Percentiles rank a stretch among this genome's conserved stretches.
phyloP scores from a whole-genome alignment of 768 basidiomycete species.

The Lanmaoa rubissima region DNA sequence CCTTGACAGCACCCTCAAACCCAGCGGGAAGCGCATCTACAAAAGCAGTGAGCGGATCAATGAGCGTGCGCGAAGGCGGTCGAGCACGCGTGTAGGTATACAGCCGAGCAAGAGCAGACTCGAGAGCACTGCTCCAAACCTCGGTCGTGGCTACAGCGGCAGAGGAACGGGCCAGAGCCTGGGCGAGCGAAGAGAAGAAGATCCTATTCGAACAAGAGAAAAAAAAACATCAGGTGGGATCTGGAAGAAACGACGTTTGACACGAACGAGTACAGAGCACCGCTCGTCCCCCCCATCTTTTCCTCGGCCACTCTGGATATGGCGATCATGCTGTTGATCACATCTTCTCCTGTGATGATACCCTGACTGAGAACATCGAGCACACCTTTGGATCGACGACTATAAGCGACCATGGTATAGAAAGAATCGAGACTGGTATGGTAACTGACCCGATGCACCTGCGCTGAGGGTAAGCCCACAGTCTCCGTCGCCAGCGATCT shows the following conservation, averaged over 20 bases:
- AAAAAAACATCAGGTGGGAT: background rate
- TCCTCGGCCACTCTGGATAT: conserved; percentile 79
- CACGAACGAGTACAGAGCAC: conserved; percentile 85
- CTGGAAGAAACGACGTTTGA: background rate
- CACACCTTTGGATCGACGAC: conserved; percentile 43
- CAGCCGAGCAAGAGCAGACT: conserved; percentile 55
- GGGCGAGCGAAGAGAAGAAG: conserved; percentile 86
- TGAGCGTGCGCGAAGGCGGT: conserved; percentile 84
- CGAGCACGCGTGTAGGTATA: conserved; percentile 88
- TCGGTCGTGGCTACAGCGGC: conserved; percentile 36
- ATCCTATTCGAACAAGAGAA: conserved; percentile 50
- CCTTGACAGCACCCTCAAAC: conserved; percentile 52
- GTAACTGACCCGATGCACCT: conserved; percentile 64
- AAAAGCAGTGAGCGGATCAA: conserved; percentile 89
- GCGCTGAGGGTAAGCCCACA: conserved; percentile 67
- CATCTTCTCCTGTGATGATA: conserved; percentile 58
- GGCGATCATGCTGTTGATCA: conserved; percentile 60
- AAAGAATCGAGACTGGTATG: background rate
- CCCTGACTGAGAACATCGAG: conserved; percentile 55
- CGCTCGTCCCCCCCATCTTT: conserved; percentile 89
- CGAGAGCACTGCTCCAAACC: conserved; percentile 62
- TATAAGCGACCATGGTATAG: background rate
- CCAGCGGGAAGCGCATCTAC: conserved; percentile 39
- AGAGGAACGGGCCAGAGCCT: conserved; percentile 52
- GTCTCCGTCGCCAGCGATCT: conserved; percentile 89